phyloP scores from a whole-genome alignment of 306 rosid species.

The Cicer cuneatum region DNA sequence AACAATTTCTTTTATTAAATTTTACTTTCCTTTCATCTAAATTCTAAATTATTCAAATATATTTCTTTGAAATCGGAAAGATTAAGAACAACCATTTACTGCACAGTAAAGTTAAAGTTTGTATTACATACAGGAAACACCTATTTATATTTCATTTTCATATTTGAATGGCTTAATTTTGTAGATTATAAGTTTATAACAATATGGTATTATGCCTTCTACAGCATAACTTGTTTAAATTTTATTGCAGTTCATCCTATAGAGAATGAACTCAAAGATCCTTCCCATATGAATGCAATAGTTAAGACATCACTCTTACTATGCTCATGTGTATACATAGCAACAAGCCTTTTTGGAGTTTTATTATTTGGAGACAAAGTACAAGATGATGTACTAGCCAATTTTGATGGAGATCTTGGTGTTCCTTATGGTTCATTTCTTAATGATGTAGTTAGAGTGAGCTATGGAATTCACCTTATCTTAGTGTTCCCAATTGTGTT shows the following conservation, averaged over 20 bases:
- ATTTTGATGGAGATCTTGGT: slow-evolving; percentile 78
- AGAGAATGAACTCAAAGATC: slow-evolving; percentile 5
- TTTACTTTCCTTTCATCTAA: too few species aligned
- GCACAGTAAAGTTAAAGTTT: too few species aligned
- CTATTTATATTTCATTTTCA: background rate
- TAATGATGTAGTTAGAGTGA: slow-evolving; percentile 68
- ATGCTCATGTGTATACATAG: background rate
- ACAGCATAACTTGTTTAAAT: background rate
- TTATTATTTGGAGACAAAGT: slow-evolving; percentile 75
- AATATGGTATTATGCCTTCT: background rate
- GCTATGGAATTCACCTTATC: slow-evolving; percentile 81
- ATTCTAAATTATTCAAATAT: too few species aligned
- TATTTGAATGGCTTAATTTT: background rate
- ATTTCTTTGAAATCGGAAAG: too few species aligned
- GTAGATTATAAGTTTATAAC: background rate
- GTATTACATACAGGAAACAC: too few species aligned
- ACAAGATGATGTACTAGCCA: slow-evolving; percentile 73
- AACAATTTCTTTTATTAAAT: too few species aligned
- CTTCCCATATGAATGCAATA: slow-evolving; percentile 8
- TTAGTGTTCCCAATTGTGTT: slow-evolving; percentile 80
- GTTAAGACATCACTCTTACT: slow-evolving; percentile 6
- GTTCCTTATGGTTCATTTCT: slow-evolving; percentile 70
- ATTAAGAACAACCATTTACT: too few species aligned
- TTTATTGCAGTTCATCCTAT: slow-evolving; percentile 8
- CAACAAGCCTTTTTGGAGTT: slow-evolving; percentile 6